These are phyloP conservation scores for Epichloe elymi DNA, from an alignment of 2,329 filamentous ascomycete genomes.

Conservation along the genomic window DNA sequence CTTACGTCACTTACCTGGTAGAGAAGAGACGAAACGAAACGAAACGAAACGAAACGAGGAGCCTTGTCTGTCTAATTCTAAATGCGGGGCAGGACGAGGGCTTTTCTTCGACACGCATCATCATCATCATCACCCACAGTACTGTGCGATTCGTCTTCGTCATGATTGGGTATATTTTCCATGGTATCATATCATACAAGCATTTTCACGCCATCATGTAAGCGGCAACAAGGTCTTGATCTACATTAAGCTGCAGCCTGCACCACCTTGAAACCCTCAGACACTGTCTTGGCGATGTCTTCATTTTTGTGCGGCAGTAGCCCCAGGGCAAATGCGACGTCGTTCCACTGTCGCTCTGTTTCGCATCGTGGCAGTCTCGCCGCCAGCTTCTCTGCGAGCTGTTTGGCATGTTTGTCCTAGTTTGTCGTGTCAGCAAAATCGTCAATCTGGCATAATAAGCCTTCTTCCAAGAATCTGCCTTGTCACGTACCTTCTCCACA, in stretches of 20 bases:
- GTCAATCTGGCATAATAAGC: slow-evolving; percentile 11
- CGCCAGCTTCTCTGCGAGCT: slow-evolving; percentile 84
- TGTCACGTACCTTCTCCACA: slow-evolving; percentile 72
- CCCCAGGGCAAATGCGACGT: slow-evolving; percentile 85
- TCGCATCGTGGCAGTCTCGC: slow-evolving; percentile 76
- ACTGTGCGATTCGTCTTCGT: no score
- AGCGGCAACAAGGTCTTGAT: not conserved
- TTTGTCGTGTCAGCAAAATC: slow-evolving; percentile 1
- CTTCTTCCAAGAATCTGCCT: not conserved
- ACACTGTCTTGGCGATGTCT: slow-evolving; percentile 65
- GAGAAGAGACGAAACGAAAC: no score
- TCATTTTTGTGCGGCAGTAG: slow-evolving; percentile 88
- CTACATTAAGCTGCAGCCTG: slow-evolving; percentile 41
- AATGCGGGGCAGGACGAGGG: no score
- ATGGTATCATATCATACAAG: not conserved
- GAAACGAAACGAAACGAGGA: no score
- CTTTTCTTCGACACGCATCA: no score
- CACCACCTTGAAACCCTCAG: slow-evolving; percentile 64
- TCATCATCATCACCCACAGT: no score
- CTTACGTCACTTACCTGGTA: no score
- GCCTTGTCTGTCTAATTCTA: no score
- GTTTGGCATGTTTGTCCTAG: slow-evolving; percentile 92
- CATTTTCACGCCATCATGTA: not conserved
- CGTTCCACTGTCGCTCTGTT: slow-evolving; percentile 91
- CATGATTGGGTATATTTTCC: no score